Conservation (phyloP, 306 rosid species). For the Cicer pinnatifidum region DNA sequence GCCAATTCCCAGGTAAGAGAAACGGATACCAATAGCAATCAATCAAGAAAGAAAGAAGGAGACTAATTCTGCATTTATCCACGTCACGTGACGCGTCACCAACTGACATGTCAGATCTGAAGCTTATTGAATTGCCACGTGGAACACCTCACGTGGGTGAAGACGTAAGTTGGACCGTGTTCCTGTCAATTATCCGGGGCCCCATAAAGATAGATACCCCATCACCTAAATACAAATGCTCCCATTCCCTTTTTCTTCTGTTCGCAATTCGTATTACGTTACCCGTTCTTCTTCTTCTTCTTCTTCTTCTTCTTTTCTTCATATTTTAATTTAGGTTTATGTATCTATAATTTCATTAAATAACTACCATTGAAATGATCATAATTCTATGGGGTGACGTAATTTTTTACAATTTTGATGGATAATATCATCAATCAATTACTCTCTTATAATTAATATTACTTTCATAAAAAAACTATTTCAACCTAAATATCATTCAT, state of each 20-base stretch:
- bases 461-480: too few relatives aligned
- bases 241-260: background rate
- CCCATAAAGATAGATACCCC: constrained; percentile 7
- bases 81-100: constrained; percentile 48
- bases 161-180: constrained; percentile 47
- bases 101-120: constrained; percentile 41
- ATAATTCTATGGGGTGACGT: too few relatives aligned
- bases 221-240: background rate
- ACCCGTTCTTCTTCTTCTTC: background rate
- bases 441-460: too few relatives aligned
- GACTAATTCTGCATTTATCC: constrained; percentile 39
- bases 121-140: constrained; percentile 32
- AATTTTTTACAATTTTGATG: too few relatives aligned
- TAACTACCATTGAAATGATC: too few relatives aligned
- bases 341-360: background rate
- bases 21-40: background rate
- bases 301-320: background rate
- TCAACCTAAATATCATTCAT: too few relatives aligned
- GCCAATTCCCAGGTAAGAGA: constrained; percentile 36
- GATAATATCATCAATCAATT: too few relatives aligned
- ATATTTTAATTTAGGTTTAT: too few relatives aligned
- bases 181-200: constrained; percentile 43
- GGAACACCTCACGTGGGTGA: constrained; percentile 45
- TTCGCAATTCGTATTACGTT: background rate
- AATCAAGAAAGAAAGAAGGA: background rate